Percentiles rank a stretch among this genome's conserved stretches.
phyloP scores from a whole-genome alignment of 164 flowering plant species.

The Kalanchoe fedtschenkoi region DNA sequence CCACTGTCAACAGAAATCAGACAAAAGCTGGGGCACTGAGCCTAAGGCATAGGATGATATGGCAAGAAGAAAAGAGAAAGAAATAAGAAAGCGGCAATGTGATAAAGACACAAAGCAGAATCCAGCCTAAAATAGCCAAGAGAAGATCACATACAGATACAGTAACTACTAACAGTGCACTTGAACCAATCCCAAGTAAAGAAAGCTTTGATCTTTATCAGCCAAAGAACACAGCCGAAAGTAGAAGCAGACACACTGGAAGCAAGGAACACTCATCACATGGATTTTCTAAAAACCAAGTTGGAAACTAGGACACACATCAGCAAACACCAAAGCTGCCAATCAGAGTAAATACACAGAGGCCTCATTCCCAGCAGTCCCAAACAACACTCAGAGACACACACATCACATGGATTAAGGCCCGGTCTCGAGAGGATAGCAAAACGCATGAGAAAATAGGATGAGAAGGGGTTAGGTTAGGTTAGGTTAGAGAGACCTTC shows the following conservation, averaged over 20 bases:
- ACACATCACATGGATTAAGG: no score
- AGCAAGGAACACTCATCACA: neutral
- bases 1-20: no score
- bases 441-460: neutral
- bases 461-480: neutral
- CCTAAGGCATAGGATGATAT: neutral
- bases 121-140: neutral
- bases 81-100: neutral
- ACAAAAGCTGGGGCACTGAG: neutral
- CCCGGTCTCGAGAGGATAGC: no score
- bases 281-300: neutral
- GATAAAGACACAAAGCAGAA: neutral
- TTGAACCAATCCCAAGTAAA: neutral
- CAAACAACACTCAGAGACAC: no score
- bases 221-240: neutral
- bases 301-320: neutral
- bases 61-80: neutral
- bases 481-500: conserved; percentile 25
- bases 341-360: no score
- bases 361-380: no score
- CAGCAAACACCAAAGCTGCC: neutral
- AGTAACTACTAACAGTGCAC: neutral
- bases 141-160: neutral
- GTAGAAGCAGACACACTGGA: neutral
- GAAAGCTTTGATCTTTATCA: no score